phyloP scores from a whole-genome alignment of 768 basidiomycete genomes.

The Sarcomyxa edulis region DNA sequence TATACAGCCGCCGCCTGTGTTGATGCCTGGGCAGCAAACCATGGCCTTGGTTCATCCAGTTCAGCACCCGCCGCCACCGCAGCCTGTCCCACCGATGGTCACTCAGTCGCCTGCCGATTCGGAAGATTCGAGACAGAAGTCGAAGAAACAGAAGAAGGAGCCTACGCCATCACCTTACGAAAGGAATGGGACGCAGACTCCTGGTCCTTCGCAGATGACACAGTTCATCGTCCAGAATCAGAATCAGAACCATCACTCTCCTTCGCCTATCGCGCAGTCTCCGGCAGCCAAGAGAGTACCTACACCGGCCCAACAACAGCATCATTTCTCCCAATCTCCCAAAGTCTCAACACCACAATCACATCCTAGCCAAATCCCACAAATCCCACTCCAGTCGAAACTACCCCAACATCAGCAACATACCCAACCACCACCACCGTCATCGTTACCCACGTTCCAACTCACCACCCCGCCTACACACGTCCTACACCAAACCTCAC shows the following conservation, averaged over 20 bases:
- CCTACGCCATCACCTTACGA: too few species aligned
- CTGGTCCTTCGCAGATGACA: too few species aligned
- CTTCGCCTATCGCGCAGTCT: too few species aligned
- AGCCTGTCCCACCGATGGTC: neutral
- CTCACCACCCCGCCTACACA: conserved; percentile 4
- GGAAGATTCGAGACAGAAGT: conserved; percentile 1
- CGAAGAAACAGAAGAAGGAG: conserved; percentile 5
- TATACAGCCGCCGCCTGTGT: too few species aligned
- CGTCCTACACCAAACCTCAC: conserved; percentile 1
- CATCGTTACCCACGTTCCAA: conserved; percentile 2
- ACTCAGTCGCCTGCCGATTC: neutral
- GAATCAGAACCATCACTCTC: too few species aligned
- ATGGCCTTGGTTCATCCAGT: too few species aligned
- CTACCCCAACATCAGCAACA: neutral
- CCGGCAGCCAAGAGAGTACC: conserved; percentile 1
- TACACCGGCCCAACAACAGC: conserved; percentile 1
- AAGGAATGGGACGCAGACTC: too few species aligned
- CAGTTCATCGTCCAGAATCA: too few species aligned
- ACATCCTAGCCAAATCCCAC: neutral
- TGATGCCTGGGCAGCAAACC: too few species aligned
- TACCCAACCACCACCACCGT: conserved; percentile 2
- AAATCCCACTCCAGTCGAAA: neutral
- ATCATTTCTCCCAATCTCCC: too few species aligned
- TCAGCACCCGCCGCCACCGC: conserved; percentile 9
- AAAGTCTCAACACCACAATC: too few species aligned